Conservation (phyloP, 495 filamentous ascomycete genomes). For the Halenospora varia region DNA sequence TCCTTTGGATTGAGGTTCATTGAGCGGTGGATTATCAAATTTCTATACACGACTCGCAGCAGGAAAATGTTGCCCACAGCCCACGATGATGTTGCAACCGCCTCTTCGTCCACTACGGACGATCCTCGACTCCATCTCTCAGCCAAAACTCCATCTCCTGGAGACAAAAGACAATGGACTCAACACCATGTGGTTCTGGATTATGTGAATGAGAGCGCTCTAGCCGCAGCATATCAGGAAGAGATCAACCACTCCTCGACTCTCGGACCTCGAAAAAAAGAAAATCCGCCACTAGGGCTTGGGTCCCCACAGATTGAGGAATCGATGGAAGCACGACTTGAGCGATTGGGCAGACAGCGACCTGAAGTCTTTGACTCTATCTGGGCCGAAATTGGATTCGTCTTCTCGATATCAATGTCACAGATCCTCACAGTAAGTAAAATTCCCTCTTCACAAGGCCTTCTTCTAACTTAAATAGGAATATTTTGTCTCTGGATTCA, state of each 20-base stretch:
- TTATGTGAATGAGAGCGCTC: not conserved
- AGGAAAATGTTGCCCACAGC: too few relatives aligned
- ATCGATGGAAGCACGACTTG: constrained; percentile 42
- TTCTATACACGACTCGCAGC: too few relatives aligned
- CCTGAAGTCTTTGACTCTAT: constrained; percentile 59
- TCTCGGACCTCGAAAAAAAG: constrained; percentile 8
- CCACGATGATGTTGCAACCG: too few relatives aligned
- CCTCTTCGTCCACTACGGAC: too few relatives aligned
- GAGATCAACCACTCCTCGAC: constrained; percentile 1
- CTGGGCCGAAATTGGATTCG: constrained; percentile 65
- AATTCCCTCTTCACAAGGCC: constrained; percentile 1
- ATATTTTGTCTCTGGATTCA: constrained; percentile 86
- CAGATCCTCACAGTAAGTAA: constrained; percentile 62
- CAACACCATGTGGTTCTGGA: not conserved
- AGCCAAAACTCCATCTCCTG: too few relatives aligned
- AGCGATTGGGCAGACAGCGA: constrained; percentile 66
- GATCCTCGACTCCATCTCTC: too few relatives aligned
- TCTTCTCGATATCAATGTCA: constrained; percentile 68
- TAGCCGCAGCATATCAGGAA: not conserved
- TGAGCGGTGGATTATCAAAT: too few relatives aligned
- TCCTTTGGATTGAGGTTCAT: too few relatives aligned
- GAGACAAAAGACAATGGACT: too few relatives aligned
- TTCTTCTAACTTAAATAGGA: constrained; percentile 38
- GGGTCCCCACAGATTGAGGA: constrained; percentile 16
- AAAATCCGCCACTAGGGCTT: not conserved